These are phyloP conservation scores for Xylaria castorea DNA, from an alignment of 495 filamentous ascomycete genomes.

Conservation along the genomic window DNA sequence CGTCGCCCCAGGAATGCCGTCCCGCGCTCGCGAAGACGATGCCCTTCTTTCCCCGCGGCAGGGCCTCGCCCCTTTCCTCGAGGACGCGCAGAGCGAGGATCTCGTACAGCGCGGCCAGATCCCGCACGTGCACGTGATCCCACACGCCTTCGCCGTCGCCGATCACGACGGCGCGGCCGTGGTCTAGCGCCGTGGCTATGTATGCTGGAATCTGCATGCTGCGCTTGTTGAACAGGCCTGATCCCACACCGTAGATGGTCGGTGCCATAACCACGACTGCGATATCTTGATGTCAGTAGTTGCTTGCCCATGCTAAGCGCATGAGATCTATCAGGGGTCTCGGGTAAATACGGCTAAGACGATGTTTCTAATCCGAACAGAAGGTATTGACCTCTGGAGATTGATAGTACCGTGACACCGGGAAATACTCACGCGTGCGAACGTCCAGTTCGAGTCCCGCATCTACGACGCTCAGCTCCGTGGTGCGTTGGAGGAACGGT, in stretches of 20 bases:
- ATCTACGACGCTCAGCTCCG: slow-evolving; percentile 55
- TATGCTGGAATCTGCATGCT: slow-evolving; percentile 50
- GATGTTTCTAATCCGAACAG: neutral
- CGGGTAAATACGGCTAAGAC: too few relatives aligned
- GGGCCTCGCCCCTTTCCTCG: slow-evolving; percentile 37
- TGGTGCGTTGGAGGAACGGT: slow-evolving; percentile 52
- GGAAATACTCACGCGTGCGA: slow-evolving; percentile 38
- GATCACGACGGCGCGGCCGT: slow-evolving; percentile 40
- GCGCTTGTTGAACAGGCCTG: slow-evolving; percentile 49
- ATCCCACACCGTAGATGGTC: slow-evolving; percentile 56
- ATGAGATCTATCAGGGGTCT: neutral
- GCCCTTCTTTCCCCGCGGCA: slow-evolving; percentile 51
- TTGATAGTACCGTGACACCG: neutral
- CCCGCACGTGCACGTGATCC: slow-evolving; percentile 57
- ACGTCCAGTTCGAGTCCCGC: slow-evolving; percentile 47
- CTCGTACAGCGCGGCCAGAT: slow-evolving; percentile 52
- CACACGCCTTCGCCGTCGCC: slow-evolving; percentile 52
- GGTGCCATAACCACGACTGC: slow-evolving; percentile 54
- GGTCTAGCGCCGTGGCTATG: slow-evolving; percentile 37
- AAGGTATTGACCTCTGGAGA: too few relatives aligned
- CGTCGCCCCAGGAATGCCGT: slow-evolving; percentile 46
- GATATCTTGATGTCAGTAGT: neutral
- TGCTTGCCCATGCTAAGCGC: neutral
- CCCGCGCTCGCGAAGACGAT: slow-evolving; percentile 56
- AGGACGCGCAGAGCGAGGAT: slow-evolving; percentile 39